These are phyloP conservation scores for Hygrophorus russula DNA, from an alignment of 768 basidiomycete genomes.

Conservation along the genomic window DNA sequence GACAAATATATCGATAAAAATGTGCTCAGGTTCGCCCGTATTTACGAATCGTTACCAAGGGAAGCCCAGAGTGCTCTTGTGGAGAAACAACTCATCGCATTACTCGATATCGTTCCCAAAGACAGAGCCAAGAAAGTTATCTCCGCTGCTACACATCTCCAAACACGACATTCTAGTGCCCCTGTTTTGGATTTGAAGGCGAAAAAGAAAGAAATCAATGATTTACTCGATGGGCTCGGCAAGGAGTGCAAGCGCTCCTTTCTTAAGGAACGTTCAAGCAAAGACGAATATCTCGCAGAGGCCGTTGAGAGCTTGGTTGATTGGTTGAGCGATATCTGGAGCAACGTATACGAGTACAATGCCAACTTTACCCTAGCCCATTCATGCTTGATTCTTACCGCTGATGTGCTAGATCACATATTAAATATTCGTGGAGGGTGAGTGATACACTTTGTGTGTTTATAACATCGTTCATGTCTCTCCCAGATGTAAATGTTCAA, in stretches of 20 bases:
- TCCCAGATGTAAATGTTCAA: conserved; percentile 34
- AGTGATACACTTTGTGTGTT: background rate
- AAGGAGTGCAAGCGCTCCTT: conserved; percentile 42
- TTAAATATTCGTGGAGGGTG: conserved; percentile 19
- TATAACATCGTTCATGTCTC: conserved; percentile 4
- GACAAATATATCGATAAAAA: background rate
- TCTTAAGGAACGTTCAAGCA: conserved; percentile 40
- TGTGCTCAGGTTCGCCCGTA: conserved; percentile 27
- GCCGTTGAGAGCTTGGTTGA: conserved; percentile 38
- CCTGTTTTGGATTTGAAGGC: conserved; percentile 40
- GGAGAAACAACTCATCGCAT: conserved; percentile 35
- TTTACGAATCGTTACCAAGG: conserved; percentile 40
- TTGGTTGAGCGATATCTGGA: conserved; percentile 64
- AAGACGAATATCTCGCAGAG: conserved; percentile 45
- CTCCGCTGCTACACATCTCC: conserved; percentile 27
- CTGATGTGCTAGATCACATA: conserved; percentile 29
- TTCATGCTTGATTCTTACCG: conserved; percentile 40
- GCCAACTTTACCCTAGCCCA: conserved; percentile 43
- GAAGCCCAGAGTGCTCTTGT: conserved; percentile 40
- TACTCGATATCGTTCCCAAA: conserved; percentile 33
- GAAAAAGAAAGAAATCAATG: conserved; percentile 44
- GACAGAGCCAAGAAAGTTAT: conserved; percentile 26
- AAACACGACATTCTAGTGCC: conserved; percentile 24
- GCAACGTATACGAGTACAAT: conserved; percentile 44
- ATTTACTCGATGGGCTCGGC: conserved; percentile 39